Evolutionary conservation across 805 yeast genomes (phyloP).

Genomic region (Wickerhamiella kazuoi): DNA sequence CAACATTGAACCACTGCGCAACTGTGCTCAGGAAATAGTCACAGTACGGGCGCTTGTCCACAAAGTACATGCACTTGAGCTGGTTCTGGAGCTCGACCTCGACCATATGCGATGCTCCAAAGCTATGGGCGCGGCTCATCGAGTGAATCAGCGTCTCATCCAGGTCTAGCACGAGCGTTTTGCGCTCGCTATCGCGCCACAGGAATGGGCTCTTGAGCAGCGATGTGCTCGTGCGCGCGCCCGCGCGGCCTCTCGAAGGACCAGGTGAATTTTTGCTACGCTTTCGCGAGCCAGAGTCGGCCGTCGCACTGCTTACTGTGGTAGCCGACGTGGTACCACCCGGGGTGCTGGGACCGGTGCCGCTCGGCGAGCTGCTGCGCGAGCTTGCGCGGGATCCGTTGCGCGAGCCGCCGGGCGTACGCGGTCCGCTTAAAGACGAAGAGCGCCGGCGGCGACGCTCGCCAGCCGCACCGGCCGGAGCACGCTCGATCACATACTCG

Average conservation of each 20-base stretch:
- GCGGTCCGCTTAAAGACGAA: neutral
- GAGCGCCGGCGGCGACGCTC: neutral
- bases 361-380: neutral
- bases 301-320: neutral
- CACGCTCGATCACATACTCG: no score
- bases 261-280: neutral
- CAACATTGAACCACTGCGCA: slow-evolving; percentile 71
- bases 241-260: neutral
- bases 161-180: slow-evolving; percentile 68
- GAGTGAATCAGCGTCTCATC: slow-evolving; percentile 95
- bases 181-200: slow-evolving; percentile 18
- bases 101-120: slow-evolving; percentile 43
- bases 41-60: slow-evolving; percentile 82
- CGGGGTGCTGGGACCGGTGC: neutral
- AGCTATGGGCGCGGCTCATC: slow-evolving; percentile 38
- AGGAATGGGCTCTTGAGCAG: slow-evolving; percentile 4
- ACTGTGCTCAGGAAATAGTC: slow-evolving; percentile 67
- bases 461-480: neutral
- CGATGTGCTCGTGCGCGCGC: slow-evolving; percentile 1
- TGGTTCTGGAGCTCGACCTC: slow-evolving; percentile 58
- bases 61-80: slow-evolving; percentile 68
- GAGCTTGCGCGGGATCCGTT: neutral
- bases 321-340: neutral
- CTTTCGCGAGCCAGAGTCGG: neutral
- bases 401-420: neutral